phyloP scores from a whole-genome alignment of 1,284 basidiomycete genomes.

The Quambalaria eucalypti region DNA sequence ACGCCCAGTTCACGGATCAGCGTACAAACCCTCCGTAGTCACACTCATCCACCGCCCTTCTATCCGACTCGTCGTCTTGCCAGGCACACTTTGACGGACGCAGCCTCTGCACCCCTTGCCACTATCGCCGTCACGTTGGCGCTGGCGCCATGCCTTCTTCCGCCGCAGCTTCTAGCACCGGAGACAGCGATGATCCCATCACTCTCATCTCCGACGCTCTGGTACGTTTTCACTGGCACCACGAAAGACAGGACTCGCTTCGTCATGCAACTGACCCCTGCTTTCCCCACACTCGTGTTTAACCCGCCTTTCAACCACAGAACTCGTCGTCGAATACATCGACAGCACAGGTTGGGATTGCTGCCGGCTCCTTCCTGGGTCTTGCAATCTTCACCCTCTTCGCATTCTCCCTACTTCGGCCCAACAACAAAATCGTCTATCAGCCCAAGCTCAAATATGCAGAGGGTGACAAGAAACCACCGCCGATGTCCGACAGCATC shows the following conservation, averaged over 20 bases:
- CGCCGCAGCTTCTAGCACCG: too few relatives aligned
- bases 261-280: background rate
- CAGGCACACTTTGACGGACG: too few relatives aligned
- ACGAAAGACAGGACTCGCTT: too few relatives aligned
- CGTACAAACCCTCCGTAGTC: too few relatives aligned
- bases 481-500: slow-evolving; percentile 56
- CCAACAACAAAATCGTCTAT: slow-evolving; percentile 59
- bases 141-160: too few relatives aligned
- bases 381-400: slow-evolving; percentile 27
- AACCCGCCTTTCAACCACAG: background rate
- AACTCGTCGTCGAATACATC: background rate
- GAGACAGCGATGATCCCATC: background rate
- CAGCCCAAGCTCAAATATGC: slow-evolving; percentile 76
- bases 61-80: too few relatives aligned
- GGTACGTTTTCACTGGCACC: too few relatives aligned
- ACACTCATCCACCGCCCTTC: too few relatives aligned
- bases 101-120: too few relatives aligned
- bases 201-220: background rate
- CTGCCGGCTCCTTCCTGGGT: slow-evolving; percentile 22
- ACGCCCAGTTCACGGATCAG: too few relatives aligned
- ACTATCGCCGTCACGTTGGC: too few relatives aligned
- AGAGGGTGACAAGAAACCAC: slow-evolving; percentile 67
- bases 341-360: slow-evolving; percentile 14
- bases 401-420: slow-evolving; percentile 34
- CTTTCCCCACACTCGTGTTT: background rate